phyloP scores from a whole-genome alignment of 2,329 filamentous ascomycete genomes.

The Aureobasidium sp. region DNA sequence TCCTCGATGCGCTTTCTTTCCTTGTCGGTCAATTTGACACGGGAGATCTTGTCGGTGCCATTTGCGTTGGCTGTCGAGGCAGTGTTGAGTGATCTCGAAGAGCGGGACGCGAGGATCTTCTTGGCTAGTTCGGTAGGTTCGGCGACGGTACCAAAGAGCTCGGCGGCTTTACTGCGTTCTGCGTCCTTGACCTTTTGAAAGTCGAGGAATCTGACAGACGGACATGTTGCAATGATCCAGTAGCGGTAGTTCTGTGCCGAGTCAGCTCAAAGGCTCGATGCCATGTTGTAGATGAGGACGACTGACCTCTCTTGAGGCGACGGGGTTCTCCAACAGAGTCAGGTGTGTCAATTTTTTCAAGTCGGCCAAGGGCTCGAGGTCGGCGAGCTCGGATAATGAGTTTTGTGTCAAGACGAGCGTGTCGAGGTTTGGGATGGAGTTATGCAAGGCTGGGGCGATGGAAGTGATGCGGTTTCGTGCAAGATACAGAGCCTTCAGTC shows the following conservation, averaged over 20 bases:
- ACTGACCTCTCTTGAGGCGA: constrained; percentile 82
- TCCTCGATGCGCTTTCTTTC: constrained; percentile 81
- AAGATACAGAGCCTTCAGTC: constrained; percentile 77
- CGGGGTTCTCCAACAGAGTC: constrained; percentile 76
- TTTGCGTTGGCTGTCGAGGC: constrained; percentile 35
- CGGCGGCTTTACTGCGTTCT: constrained; percentile 65
- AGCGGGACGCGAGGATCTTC: constrained; percentile 79
- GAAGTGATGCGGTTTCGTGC: constrained; percentile 78
- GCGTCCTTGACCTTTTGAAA: constrained; percentile 83
- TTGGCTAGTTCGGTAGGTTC: constrained; percentile 73
- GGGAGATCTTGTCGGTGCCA: constrained; percentile 29
- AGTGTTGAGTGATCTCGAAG: constrained; percentile 52
- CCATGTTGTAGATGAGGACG: too few relatives aligned
- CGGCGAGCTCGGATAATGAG: constrained; percentile 71
- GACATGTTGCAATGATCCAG: constrained; percentile 83
- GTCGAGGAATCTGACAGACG: constrained; percentile 80
- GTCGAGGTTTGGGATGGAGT: constrained; percentile 70
- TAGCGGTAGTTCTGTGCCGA: constrained; percentile 72
- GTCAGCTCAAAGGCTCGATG: not conserved
- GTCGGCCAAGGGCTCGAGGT: constrained; percentile 68
- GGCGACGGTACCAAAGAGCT: constrained; percentile 66
- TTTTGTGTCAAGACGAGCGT: constrained; percentile 80
- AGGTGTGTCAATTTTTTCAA: constrained; percentile 69
- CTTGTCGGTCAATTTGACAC: constrained; percentile 59
- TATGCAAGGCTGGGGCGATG: constrained; percentile 67